These are phyloP conservation scores for Aspergillus panamensis DNA, from an alignment of 495 filamentous ascomycete genomes.

Conservation along the genomic window DNA sequence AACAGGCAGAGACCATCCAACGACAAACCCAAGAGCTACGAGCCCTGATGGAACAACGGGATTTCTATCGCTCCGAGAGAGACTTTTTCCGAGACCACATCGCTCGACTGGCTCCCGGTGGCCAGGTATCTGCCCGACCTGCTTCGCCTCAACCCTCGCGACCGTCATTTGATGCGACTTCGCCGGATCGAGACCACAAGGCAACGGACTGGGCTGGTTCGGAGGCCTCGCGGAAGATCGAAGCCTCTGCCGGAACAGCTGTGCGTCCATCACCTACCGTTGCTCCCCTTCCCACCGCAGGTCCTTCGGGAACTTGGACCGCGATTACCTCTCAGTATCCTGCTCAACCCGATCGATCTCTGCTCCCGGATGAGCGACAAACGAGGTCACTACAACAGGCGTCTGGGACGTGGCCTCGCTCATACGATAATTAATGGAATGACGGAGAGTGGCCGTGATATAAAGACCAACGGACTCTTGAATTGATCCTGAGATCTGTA, in stretches of 20 bases:
- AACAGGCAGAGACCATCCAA: slow-evolving; percentile 49
- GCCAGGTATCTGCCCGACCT: slow-evolving; percentile 39
- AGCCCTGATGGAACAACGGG: slow-evolving; percentile 49
- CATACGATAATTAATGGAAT: neutral
- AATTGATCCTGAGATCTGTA: no score
- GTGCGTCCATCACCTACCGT: slow-evolving; percentile 1
- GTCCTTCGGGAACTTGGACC: slow-evolving; percentile 12
- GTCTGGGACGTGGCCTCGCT: slow-evolving; percentile 18
- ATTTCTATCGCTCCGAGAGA: slow-evolving; percentile 56
- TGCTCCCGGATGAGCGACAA: slow-evolving; percentile 14
- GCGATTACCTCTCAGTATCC: slow-evolving; percentile 15
- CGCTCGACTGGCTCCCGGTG: slow-evolving; percentile 46
- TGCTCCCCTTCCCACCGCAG: slow-evolving; percentile 7
- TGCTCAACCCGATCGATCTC: slow-evolving; percentile 3
- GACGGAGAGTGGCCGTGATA: neutral
- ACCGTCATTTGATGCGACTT: slow-evolving; percentile 9
- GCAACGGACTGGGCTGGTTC: slow-evolving; percentile 8
- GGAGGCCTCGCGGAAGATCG: slow-evolving; percentile 8
- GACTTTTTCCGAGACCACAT: slow-evolving; percentile 66
- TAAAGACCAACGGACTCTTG: neutral
- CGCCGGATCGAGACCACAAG: slow-evolving; percentile 6
- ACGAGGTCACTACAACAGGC: slow-evolving; percentile 14
- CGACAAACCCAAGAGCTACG: slow-evolving; percentile 60
- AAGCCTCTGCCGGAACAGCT: neutral
- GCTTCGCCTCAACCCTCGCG: slow-evolving; percentile 34